A percentile compares a stretch with the other conserved stretches of the same genome.
Evolutionary conservation across 305 asterid genomes (phyloP).

Genomic region (Withania somnifera): DNA sequence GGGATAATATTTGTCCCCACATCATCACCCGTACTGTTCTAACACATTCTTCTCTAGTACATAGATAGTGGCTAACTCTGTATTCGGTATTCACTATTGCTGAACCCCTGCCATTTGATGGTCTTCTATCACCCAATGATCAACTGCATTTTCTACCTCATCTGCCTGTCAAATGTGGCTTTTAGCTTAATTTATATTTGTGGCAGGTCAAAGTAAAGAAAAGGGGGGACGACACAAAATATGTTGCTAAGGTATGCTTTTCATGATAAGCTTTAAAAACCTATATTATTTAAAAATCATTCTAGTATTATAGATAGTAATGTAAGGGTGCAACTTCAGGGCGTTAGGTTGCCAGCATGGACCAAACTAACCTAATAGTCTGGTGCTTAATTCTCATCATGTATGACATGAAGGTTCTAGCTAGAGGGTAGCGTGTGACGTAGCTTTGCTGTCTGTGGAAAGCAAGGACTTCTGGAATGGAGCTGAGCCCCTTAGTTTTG

Average conservation of each 20-base stretch:
- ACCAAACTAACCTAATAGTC: not conserved
- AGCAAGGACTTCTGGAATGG: slow-evolving; percentile 74
- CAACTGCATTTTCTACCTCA: not conserved
- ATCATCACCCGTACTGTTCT: not conserved
- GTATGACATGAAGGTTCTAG: slow-evolving; percentile 51
- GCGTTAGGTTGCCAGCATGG: not conserved
- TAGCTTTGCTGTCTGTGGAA: slow-evolving; percentile 90
- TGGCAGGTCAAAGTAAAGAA: slow-evolving; percentile 83
- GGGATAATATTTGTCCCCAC: not conserved
- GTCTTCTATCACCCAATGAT: not conserved
- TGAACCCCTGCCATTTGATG: not conserved
- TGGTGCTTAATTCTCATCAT: not conserved
- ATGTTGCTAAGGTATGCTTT: slow-evolving; percentile 73
- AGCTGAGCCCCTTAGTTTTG: slow-evolving; percentile 39
- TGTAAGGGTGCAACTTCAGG: not conserved
- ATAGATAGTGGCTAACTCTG: not conserved
- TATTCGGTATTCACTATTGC: not conserved
- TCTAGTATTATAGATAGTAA: not conserved
- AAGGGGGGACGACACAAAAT: slow-evolving; percentile 83
- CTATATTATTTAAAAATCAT: not conserved
- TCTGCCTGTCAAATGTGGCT: not conserved
- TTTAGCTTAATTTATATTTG: not conserved
- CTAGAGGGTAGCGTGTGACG: slow-evolving; percentile 87
- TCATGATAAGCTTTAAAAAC: not conserved
- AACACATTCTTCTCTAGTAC: not conserved